These are phyloP conservation scores for Mycena filopes DNA, from an alignment of 768 basidiomycete species.

Conservation along the genomic window DNA sequence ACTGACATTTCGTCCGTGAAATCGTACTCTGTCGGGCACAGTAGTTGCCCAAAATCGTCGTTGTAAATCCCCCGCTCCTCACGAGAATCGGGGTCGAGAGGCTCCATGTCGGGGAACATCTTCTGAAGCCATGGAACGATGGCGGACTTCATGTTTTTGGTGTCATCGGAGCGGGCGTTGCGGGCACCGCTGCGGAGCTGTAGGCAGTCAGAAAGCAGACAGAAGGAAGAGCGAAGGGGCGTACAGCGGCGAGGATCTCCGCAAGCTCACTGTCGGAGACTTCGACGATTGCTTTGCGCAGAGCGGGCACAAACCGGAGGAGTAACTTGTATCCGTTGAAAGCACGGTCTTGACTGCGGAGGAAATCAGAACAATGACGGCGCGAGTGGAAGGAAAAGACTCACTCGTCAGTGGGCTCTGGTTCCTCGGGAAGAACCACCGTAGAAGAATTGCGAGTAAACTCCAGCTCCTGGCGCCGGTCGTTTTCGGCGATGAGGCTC, in stretches of 20 bases:
- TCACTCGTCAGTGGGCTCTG: not conserved
- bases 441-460: not conserved
- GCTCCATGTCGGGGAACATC: not conserved
- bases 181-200: not conserved
- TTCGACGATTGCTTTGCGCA: not conserved
- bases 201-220: not conserved
- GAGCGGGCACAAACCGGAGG: not conserved
- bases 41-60: not conserved
- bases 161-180: slow-evolving; percentile 19
- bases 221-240: not conserved
- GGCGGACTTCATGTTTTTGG: slow-evolving; percentile 8
- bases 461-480: slow-evolving; percentile 7
- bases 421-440: not conserved
- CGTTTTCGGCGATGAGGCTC: slow-evolving; percentile 3
- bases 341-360: not conserved
- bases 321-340: slow-evolving; percentile 1
- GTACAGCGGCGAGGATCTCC: not conserved
- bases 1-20: not conserved
- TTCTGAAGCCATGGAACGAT: slow-evolving; percentile 9
- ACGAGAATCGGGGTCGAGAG: slow-evolving; percentile 6
- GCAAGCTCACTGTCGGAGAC: not conserved
- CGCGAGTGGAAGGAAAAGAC: not conserved
- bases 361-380: not conserved
- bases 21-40: slow-evolving; percentile 6
- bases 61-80: slow-evolving; percentile 5